Base-by-base conservation (phyloP, 1,139 yeast genomes). In the Saccharomyces hybrid region DNA sequence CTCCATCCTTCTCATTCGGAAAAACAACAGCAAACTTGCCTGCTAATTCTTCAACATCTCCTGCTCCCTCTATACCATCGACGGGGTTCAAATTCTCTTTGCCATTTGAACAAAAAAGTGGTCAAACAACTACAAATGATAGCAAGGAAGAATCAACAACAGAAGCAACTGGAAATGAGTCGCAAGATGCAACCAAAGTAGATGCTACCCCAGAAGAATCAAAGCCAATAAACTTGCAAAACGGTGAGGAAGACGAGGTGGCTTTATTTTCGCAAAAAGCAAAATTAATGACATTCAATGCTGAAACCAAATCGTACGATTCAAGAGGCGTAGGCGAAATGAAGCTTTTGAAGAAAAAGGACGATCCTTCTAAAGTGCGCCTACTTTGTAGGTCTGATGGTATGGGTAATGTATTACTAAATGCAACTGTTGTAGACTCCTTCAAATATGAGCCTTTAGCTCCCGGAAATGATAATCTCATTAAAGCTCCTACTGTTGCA, bases 221-320 rank as follows among this genome's bases (percentile, higher is more conserved):
- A 27, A 75, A 77, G 56, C 73, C 79, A 13, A 80, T 80, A 16
- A 78, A 73, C 25, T 74, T 78, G 59, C 77, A 80, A 30, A 87
- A 95, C 4, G 97, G 97, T 23, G 98, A 93, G 72, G 97, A 91
- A 72, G 78, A 82, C 56, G 98, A 93, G 72, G 81, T 78, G 4
- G 69, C 77, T 0, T 67, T 81, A 34, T 87, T 78, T 63, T 80
- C 84, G 42, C 85, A 86, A 65, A 79, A 88, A 64, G 79, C 95
- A 8, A 89, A 89, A 67, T 74, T 90, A 49, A 83, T 84, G 80
- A 75, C 83, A 54, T 81, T 81, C 53, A 78, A 82, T 55, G 67
- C 82, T 4, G 74, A 73, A 20, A 77, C 80, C 42, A 77, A 78
- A 51, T 75, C 62, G 11, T 86, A 85, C 63, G 75, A 73, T 26